Evolutionary conservation across 352 stramenopile species (phyloP).

Genomic region (Thraustotheca clavata): DNA sequence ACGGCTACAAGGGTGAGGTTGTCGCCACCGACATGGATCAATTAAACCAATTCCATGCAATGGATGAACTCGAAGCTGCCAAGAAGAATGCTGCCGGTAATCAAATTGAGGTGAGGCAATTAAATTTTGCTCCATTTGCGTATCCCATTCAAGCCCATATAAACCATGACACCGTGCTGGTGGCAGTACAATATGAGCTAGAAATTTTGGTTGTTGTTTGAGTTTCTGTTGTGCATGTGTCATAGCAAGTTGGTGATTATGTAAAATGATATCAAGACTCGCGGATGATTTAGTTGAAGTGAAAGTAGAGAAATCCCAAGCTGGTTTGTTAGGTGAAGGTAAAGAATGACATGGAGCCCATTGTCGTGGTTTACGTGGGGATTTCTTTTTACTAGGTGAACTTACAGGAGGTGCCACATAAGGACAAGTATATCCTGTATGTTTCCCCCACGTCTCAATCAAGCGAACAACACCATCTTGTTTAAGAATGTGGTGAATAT

Average conservation of each 20-base stretch:
- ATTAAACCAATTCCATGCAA: constrained; percentile 10
- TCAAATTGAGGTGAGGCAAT: neutral
- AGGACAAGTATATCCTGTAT: neutral
- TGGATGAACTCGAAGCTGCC: constrained; percentile 8
- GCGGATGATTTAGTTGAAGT: neutral
- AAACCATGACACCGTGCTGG: too few relatives aligned
- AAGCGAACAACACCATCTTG: constrained; percentile 9
- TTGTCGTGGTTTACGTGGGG: neutral
- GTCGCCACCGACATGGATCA: constrained; percentile 8
- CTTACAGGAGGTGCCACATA: neutral
- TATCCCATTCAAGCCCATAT: neutral
- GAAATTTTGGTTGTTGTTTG: neutral
- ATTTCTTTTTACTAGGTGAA: neutral
- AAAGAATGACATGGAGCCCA: neutral
- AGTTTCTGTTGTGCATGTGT: neutral
- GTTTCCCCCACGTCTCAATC: neutral
- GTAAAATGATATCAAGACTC: constrained; percentile 15
- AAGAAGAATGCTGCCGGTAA: neutral
- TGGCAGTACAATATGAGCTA: constrained; percentile 4
- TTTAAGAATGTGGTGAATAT: neutral
- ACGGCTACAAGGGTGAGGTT: constrained; percentile 8
- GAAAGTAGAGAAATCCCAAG: constrained; percentile 3
- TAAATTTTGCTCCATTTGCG: neutral
- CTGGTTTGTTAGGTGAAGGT: constrained; percentile 5
- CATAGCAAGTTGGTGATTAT: constrained; percentile 18